Evolutionary conservation across 768 basidiomycete genomes (phyloP).

Genomic region (Pholiota microspora): DNA sequence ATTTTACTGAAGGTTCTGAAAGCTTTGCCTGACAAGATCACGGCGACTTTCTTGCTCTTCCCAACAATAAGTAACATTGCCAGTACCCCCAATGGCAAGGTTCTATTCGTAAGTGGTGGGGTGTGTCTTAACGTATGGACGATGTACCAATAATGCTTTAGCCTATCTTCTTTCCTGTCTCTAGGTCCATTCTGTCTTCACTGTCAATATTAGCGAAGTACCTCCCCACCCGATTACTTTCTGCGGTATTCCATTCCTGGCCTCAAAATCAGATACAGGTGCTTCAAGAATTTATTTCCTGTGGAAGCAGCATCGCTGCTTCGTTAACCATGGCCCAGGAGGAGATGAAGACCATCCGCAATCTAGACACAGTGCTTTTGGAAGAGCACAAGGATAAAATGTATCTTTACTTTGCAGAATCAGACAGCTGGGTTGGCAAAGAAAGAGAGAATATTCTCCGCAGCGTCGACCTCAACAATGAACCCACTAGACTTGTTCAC

Average conservation of each 20-base stretch:
- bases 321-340: constrained; percentile 61
- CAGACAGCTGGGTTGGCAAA: constrained; percentile 70
- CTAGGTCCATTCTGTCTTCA: constrained; percentile 36
- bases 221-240: constrained; percentile 36
- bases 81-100: constrained; percentile 60
- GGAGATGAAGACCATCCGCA: constrained; percentile 63
- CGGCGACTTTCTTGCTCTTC: constrained; percentile 59
- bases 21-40: constrained; percentile 33
- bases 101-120: constrained; percentile 47
- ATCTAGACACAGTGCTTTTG: constrained; percentile 48
- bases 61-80: constrained; percentile 68
- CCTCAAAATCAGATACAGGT: constrained; percentile 44
- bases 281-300: constrained; percentile 47
- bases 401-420: constrained; percentile 57
- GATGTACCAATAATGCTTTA: constrained; percentile 18
- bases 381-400: constrained; percentile 34
- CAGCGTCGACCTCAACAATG: constrained; percentile 33
- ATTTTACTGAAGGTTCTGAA: constrained; percentile 46
- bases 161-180: constrained; percentile 50
- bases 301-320: constrained; percentile 49
- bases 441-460: constrained; percentile 45
- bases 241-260: constrained; percentile 47
- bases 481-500: constrained; percentile 37
- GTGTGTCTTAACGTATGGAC: neutral
- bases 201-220: constrained; percentile 44